phyloP scores from a whole-genome alignment of 179 eudicot genomes.

The Vitellaria paradoxa region DNA sequence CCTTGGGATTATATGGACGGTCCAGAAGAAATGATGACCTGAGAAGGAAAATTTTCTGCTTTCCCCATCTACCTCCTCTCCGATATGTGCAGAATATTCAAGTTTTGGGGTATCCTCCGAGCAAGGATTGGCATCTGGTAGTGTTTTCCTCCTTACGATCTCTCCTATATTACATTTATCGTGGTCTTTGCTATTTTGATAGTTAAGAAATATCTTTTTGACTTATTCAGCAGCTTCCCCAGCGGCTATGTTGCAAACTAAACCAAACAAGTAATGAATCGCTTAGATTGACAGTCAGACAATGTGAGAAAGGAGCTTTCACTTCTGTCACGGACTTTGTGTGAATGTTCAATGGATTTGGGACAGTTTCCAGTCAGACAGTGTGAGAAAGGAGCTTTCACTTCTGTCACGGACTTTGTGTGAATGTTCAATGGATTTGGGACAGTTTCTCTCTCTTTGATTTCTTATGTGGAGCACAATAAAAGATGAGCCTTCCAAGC shows the following conservation, averaged over 20 bases:
- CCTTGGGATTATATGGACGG: constrained; percentile 6
- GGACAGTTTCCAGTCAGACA: background rate
- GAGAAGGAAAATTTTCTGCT: constrained; percentile 11
- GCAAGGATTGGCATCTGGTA: constrained; percentile 11
- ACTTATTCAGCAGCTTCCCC: background rate
- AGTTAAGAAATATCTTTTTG: background rate
- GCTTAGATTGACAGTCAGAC: constrained; percentile 4
- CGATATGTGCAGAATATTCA: constrained; percentile 5
- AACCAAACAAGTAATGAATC: constrained; percentile 4
- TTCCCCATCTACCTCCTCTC: constrained; percentile 2
- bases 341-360: background rate
- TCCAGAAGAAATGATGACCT: background rate
- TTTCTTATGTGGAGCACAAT: background rate
- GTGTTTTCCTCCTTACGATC: background rate
- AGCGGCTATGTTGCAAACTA: constrained; percentile 9
- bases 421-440: background rate
- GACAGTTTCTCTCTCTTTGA: background rate
- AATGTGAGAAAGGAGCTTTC: constrained; percentile 9
- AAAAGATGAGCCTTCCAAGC: too few species aligned
- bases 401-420: constrained; percentile 1
- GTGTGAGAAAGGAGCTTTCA: constrained; percentile 7
- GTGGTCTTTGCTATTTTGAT: background rate
- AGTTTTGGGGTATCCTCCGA: constrained; percentile 9
- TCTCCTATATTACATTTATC: background rate
- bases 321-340: background rate